Conservation (phyloP, 2,329 filamentous ascomycete genomes). For the Paracoccidioides lutzii region DNA sequence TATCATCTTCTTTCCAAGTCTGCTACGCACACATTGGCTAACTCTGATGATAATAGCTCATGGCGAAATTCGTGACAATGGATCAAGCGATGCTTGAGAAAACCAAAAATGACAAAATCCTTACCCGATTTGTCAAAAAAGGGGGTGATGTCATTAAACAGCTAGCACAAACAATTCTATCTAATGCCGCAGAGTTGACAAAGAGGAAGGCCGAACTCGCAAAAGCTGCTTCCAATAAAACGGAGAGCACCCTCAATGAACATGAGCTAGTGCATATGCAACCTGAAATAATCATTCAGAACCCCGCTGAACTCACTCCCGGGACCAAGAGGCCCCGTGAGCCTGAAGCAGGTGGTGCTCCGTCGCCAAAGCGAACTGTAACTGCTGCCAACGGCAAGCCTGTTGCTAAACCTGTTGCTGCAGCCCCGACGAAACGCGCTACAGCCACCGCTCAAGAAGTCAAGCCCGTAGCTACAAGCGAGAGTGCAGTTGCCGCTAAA, state of each 20-base stretch:
- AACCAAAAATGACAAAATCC: conserved; percentile 46
- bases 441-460: conserved; percentile 16
- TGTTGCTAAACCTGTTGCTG: conserved; percentile 14
- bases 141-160: conserved; percentile 44
- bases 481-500: conserved; percentile 16
- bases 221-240: conserved; percentile 18
- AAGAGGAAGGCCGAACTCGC: conserved; percentile 30
- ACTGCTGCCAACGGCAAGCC: conserved; percentile 24
- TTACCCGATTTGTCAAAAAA: conserved; percentile 45
- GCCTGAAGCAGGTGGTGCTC: conserved; percentile 22
- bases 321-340: conserved; percentile 31
- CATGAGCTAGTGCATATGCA: background rate
- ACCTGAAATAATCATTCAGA: conserved; percentile 5
- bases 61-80: conserved; percentile 44
- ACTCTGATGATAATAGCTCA: conserved; percentile 29
- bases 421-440: conserved; percentile 18
- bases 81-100: conserved; percentile 46
- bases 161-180: conserved; percentile 42
- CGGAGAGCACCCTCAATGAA: conserved; percentile 3
- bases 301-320: conserved; percentile 13
- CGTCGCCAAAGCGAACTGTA: conserved; percentile 28
- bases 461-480: conserved; percentile 19
- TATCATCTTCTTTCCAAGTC: background rate
- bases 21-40: conserved; percentile 10
- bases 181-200: conserved; percentile 33